Base-by-base conservation (phyloP, 495 filamentous ascomycete species). In the Tuber aestivum region DNA sequence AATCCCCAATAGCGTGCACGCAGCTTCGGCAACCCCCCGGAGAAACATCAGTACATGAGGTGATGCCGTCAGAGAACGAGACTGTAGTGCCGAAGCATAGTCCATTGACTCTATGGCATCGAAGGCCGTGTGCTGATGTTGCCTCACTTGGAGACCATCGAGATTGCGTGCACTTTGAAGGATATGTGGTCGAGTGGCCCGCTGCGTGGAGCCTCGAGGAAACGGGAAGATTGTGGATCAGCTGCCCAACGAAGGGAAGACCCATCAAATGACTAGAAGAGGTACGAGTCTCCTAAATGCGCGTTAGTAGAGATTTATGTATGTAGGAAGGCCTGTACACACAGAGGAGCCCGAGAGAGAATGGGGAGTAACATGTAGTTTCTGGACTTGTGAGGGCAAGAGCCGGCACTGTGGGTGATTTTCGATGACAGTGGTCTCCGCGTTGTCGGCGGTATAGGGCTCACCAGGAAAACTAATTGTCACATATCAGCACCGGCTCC, bases 351-450 rank as follows among this genome's bases (percentile, higher is more conserved):
- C 56, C 18, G 27, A 65, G 56, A 3, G 27, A 32, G 18, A 2
- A 65, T 32, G n/a, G 27, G 10, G 14, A 65, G 56, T 65, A 12
- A 65, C n/a, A 65, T 65, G n/a, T 32, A 27, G 18, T 27, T 32
- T 32, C 56, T 32, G 56, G 56, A 56, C 23, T 56, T 56, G 8
- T 27, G 3, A 21, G 48, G 48, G 23, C 23, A 27, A 4, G 23
- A 65, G 56, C 56, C 4, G 56, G 56, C 56, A 32, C 56, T 32
- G 56, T 65, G 56, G n/a, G 56, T 32, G n/a, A 65, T 65, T 65
- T 65, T n/a, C 56, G n/a, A 65, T 65, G n/a, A 65, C 56, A 65
- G 56, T 16, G 56, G 56, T 65, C 56, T 65, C 27, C 56, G 56
- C 56, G 56, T 65, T 65, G 56, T 14, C 27, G 1, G 10, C 32